Evolutionary conservation across 164 flowering plant genomes (phyloP), one percentile per base, ranked within the genome.

Genomic region (Taxillus chinensis): DNA sequence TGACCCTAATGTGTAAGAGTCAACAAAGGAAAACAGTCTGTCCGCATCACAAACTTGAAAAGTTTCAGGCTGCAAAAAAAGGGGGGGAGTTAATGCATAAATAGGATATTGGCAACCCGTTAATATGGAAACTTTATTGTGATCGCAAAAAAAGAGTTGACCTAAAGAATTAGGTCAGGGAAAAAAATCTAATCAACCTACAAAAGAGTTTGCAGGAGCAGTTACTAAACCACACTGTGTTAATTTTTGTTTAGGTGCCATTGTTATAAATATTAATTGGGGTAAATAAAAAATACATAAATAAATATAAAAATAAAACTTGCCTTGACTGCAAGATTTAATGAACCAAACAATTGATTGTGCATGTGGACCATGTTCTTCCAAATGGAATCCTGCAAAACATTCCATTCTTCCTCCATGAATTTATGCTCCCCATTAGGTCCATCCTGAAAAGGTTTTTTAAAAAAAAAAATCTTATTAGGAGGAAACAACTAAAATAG

Each of bases 261-360:
- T 27, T 27, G 2, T 27, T 27, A 27, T 27, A 27, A 27, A 27
- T 27, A 27, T 27, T 27, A 27, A 27, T 27, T 27, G 27, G 27
- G 27, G 27, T 27, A 43, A 6, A 43, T 9, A 43, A 48, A 8
- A 8, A 48, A 48, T 4, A 48, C 13, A 51, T 8, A 15, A 51
- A 15, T n/a, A n/a, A n/a, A n/a, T n/a, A 6, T 6, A 6, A 6
- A 6, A 43, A 49, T 5, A 49, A 16, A 52, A 75, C 86, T 80
- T 76, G 86, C 98, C 52, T 13, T 37, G 59, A 64, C 67, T 52
- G 71, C 61, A 61, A 85, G 87, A 72, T 84, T 62, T 41, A 45
- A 41, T 10, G 92, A 86, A 15, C 99, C 96, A 82, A 89, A 95
- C 27, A 90, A 58, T 57, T 74, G 77, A 69, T 68, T 75, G 70